Evolutionary conservation across 1,284 basidiomycete genomes (phyloP).

Genomic region (Apiotrichum mycotoxinovorans): DNA sequence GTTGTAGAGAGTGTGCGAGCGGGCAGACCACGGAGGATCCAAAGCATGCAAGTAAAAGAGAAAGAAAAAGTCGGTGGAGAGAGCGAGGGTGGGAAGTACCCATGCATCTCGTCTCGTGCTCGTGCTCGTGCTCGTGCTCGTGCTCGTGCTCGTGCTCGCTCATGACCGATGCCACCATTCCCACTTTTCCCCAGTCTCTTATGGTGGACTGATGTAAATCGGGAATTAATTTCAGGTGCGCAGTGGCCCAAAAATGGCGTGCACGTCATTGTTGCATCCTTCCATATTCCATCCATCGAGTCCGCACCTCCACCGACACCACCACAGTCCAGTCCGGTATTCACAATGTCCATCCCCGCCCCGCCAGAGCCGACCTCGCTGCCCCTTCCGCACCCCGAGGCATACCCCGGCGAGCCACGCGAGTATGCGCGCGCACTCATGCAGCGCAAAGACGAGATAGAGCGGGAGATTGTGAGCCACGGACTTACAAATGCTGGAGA

Average conservation of each 20-base stretch:
- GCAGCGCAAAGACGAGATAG: slow-evolving; percentile 46
- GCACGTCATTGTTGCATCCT: too few species aligned
- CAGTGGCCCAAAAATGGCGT: too few species aligned
- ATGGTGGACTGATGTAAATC: slow-evolving; percentile 1
- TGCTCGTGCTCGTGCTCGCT: too few species aligned
- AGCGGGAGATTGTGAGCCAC: slow-evolving; percentile 42
- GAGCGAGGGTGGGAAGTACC: neutral
- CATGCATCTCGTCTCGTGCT: too few species aligned
- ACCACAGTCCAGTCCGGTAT: neutral
- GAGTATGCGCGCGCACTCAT: slow-evolving; percentile 46
- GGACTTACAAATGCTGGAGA: too few species aligned
- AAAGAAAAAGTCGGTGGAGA: neutral
- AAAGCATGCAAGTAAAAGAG: neutral
- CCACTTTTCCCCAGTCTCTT: too few species aligned
- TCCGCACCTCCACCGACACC: neutral
- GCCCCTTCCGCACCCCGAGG: slow-evolving; percentile 41
- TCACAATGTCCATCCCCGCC: slow-evolving; percentile 26
- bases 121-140: too few species aligned
- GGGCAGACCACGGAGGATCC: too few species aligned
- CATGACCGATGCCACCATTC: too few species aligned
- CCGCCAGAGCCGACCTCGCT: slow-evolving; percentile 25
- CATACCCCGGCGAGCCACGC: slow-evolving; percentile 42
- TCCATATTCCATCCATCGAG: too few species aligned
- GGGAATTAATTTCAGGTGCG: slow-evolving; percentile 6
- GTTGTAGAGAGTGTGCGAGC: too few species aligned